These are phyloP conservation scores for Chrysanthemum seticuspe DNA, from an alignment of 129 eudicot genomes.

Conservation along the genomic window DNA sequence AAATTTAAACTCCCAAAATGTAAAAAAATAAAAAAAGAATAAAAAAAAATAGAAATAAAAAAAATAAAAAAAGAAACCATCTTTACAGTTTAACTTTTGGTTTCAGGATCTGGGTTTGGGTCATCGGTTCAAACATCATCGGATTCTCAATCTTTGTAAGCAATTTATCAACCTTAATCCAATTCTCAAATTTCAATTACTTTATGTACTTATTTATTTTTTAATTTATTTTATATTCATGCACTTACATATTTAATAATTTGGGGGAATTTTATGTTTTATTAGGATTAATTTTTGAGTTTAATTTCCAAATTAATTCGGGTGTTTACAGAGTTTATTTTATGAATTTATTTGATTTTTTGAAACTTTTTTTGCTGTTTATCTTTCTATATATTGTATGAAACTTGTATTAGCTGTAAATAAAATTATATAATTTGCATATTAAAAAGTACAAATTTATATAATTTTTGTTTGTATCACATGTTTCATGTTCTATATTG, in stretches of 20 bases:
- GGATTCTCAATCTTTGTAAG: neutral
- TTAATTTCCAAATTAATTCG: slow-evolving; percentile 4
- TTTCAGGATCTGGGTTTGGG: slow-evolving; percentile 27
- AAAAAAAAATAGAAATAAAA: too few relatives aligned
- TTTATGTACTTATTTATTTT: too few relatives aligned
- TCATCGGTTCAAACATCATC: slow-evolving; percentile 24
- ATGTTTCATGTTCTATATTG: too few relatives aligned
- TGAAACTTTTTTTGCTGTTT: too few relatives aligned
- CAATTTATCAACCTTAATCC: neutral
- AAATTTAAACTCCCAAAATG: slow-evolving; percentile 20
- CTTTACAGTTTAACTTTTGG: slow-evolving; percentile 22
- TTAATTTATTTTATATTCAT: neutral
- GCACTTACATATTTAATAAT: neutral
- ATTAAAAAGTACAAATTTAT: too few relatives aligned
- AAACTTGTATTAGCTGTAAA: neutral
- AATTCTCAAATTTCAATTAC: too few relatives aligned
- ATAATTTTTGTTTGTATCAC: too few relatives aligned
- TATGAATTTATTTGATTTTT: too few relatives aligned
- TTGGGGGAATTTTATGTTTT: neutral
- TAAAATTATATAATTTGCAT: neutral
- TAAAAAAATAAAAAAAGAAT: neutral
- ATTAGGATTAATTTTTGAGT: neutral
- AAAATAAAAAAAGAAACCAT: neutral
- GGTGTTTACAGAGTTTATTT: neutral
- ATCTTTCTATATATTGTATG: too few relatives aligned